A percentile compares a stretch with the other conserved stretches of the same genome.
Evolutionary conservation across 2,329 filamentous ascomycete genomes (phyloP).

Genomic region (Penicillium janthinellum): DNA sequence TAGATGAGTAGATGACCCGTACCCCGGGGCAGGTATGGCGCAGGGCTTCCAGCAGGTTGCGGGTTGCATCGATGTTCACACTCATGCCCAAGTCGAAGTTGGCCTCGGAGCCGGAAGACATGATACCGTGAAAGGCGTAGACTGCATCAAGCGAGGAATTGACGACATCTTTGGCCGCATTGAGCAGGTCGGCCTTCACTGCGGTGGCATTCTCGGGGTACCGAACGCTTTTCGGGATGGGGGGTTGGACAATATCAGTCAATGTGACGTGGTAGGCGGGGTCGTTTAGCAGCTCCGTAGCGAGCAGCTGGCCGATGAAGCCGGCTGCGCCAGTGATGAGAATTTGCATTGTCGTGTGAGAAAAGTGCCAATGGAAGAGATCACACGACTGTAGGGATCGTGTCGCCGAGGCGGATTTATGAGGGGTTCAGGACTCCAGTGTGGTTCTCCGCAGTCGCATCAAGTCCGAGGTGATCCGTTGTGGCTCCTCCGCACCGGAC

Average conservation of each 20-base stretch:
- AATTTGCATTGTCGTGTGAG: constrained; percentile 47
- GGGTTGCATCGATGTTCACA: constrained; percentile 64
- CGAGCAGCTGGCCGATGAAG: constrained; percentile 65
- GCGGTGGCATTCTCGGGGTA: constrained; percentile 54
- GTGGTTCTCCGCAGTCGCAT: constrained; percentile 38
- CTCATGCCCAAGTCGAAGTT: constrained; percentile 61
- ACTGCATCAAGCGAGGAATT: constrained; percentile 53
- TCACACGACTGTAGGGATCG: background rate
- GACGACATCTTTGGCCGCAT: constrained; percentile 42
- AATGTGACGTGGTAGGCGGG: constrained; percentile 54
- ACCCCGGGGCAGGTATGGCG: constrained; percentile 54
- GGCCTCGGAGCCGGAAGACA: constrained; percentile 65
- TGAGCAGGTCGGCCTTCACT: constrained; percentile 57
- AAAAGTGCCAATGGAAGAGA: background rate
- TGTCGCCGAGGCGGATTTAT: constrained; percentile 14
- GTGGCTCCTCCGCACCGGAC: constrained; percentile 34
- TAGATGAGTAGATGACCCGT: constrained; percentile 63
- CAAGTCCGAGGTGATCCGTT: constrained; percentile 35
- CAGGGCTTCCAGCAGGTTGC: constrained; percentile 57
- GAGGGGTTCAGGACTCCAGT: background rate
- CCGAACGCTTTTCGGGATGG: constrained; percentile 51
- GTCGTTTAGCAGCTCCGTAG: constrained; percentile 56
- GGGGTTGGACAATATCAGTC: constrained; percentile 59
- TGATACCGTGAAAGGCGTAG: constrained; percentile 68
- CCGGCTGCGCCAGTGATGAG: constrained; percentile 67